These are phyloP conservation scores for Kalanchoe fedtschenkoi DNA, from an alignment of 164 flowering plant species.

Conservation along the genomic window DNA sequence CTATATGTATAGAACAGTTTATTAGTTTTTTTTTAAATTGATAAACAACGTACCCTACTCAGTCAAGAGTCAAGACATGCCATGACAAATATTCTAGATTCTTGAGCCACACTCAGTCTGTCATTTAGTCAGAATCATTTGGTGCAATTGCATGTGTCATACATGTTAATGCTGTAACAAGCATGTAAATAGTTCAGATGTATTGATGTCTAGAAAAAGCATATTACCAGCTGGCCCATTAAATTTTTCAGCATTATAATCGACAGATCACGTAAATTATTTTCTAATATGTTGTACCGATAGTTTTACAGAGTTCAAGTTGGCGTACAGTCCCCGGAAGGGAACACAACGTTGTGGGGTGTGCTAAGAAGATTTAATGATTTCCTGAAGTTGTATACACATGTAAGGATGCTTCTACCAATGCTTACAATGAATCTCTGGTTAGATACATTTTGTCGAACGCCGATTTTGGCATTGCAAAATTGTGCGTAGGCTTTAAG, in stretches of 20 bases:
- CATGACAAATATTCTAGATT: too few relatives aligned
- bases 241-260: background rate
- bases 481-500: background rate
- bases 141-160: background rate
- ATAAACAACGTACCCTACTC: too few relatives aligned
- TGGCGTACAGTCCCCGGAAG: conserved; percentile 90
- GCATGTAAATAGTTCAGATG: background rate
- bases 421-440: background rate
- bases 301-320: conserved; percentile 99
- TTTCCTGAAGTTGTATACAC: conserved; percentile 64
- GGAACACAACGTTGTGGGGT: conserved; percentile 49
- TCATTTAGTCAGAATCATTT: background rate
- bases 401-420: conserved; percentile 33
- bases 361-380: conserved; percentile 91
- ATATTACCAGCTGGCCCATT: background rate
- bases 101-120: too few relatives aligned
- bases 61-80: too few relatives aligned
- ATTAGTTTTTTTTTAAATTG: too few relatives aligned
- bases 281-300: conserved; percentile 27
- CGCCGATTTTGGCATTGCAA: background rate
- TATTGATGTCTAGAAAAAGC: background rate
- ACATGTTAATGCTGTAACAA: background rate
- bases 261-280: conserved; percentile 11
- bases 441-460: background rate
- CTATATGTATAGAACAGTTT: too few relatives aligned